Evolutionary conservation across 2,329 filamentous ascomycete genomes (phyloP), one percentile per base, ranked within the genome.

Genomic region (Aspergillus pseudotamarii): DNA sequence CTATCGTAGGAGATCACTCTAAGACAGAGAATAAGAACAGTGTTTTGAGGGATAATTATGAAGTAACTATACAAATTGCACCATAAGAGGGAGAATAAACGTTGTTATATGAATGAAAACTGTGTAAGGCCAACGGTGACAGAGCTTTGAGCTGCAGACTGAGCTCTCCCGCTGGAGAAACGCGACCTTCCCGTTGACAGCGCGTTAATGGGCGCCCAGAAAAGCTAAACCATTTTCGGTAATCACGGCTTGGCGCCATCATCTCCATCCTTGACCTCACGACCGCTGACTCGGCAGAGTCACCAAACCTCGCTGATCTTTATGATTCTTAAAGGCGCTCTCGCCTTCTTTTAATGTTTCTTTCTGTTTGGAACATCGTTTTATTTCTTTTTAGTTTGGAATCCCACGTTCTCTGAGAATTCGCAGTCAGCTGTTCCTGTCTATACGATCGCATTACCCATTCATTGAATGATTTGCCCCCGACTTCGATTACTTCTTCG

Each of bases 121-220:
- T 32, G 50, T 21, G 26, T 55, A 28, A 30, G 34, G 26, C 21
- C 16, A 34, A 60, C 28, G 48, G 32, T 45, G 56, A 53, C 61
- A 68, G 63, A 65, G 67, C 67, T 68, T 64, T 61, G 66, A 60
- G 60, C 54, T 61, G 65, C 60, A 58, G 60, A 48, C 34, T 60
- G 63, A 66, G 62, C 63, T 68, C 32, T 19, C 64, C 56, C 48
- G 28, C 54, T 51, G 26, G 67, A 64, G 63, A 69, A 69, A 74
- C 72, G 69, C 72, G 70, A 70, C 65, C 67, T 67, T 64, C 46
- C 61, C 53, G 38, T 64, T 58, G 56, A 48, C 60, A 72, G 68
- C 76, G 76, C 75, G 75, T 78, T 76, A 78, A 78, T 78, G 72
- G 69, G 69, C 66, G 61, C 48, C 59, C 28, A 32, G 26, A 3